Base-by-base conservation (phyloP, 768 basidiomycete genomes). In the Dacryopinax spathularia region DNA sequence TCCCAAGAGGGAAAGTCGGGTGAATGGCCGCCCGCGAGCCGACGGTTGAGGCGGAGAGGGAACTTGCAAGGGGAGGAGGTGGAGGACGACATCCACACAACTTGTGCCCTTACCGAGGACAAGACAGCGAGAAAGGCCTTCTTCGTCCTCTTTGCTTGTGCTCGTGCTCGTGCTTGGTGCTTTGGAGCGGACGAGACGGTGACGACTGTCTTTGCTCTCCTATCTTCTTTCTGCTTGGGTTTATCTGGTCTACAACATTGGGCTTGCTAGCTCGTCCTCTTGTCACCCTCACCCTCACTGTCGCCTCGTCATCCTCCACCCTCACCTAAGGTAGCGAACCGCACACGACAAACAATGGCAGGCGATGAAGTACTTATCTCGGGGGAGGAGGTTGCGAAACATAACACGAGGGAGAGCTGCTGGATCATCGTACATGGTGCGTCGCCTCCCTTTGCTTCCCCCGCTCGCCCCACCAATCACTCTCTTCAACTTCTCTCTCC, bases 381-480 rank as follows among this genome's bases (percentile, higher is more conserved):
- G 22, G 68, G 67, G 27, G 69, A 71, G 31, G 72, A 75, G 43
- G 75, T 77, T 15, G 74, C 72, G 4, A 70, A 77, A 70, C 77
- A 78, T 67, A 73, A 73, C 59, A 70, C 72, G 37, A 74, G 85
- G 22, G 81, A 86, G 62, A 83, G 81, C 66, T 86, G 86, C 68
- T 88, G 87, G 87, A 89, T 91, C 65, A 89, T 92, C 64, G 86
- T 92, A 0, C 88, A 91, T 68, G 87, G 88, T 86, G 66, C 43
- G 62, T 31, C 18, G 15, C 60, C 34, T 61, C 25, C 2, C 10
- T 60, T 6, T 34, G 27, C 48, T 27, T 27, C n/a, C 10, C 25
- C 22, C 12, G 56, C n/a, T n/a, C n/a, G n/a, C n/a, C n/a, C n/a
- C n/a, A n/a, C n/a, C n/a, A n/a, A n/a, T n/a, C n/a, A n/a, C n/a